Evolutionary conservation across 352 stramenopile genomes (phyloP), one percentile per base, ranked within the genome.

Genomic region (Phytophthora citrophthora): DNA sequence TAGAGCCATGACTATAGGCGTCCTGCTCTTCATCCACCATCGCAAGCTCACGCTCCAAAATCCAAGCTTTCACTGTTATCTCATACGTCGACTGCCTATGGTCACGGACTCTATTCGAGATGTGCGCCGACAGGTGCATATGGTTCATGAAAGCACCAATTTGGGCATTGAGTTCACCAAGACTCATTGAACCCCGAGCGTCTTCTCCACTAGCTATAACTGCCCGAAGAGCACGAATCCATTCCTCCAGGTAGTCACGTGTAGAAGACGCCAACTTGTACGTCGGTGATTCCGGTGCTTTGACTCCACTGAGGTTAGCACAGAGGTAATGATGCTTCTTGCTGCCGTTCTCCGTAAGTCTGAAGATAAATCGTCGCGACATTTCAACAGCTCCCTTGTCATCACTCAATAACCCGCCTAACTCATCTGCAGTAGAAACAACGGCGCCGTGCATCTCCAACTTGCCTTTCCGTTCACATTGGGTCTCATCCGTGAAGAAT

Each of bases 361-460:
- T 74, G 44, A 94, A 77, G 9, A 93, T 82, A 50, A 91, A 93
- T 11, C 86, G 76, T 11, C 81, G 72, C 18, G 82, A 74, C 70
- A 88, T 83, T 48, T 89, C 76, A 16, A 86, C 56, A 6, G 71
- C 61, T 26, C 78, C 60, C 41, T 76, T 75, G 26, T 46, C 32
- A 51, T 61, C 58, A 29, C 39, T 57, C 16, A 70, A 16, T 16
- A 89, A 41, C 16, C 72, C 78, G 4, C 84, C 84, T 8, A 90
- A 57, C n/a, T 89, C 81, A 24, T 90, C 76, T 9, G 76, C 67
- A 15, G 77, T 86, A 5, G 50, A 66, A n/a, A 92, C 62, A 9
- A 68, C 31, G 13, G 81, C 81, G n/a, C 64, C 64, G 23, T 39
- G 2, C 6, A 92, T 62, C n/a, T 83, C 58, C 44, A 90, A 52